Percentiles rank a stretch among this genome's conserved stretches.
Evolutionary conservation across 1,284 basidiomycete genomes (phyloP).

Genomic region (Cystobasidiaceae sp.): DNA sequence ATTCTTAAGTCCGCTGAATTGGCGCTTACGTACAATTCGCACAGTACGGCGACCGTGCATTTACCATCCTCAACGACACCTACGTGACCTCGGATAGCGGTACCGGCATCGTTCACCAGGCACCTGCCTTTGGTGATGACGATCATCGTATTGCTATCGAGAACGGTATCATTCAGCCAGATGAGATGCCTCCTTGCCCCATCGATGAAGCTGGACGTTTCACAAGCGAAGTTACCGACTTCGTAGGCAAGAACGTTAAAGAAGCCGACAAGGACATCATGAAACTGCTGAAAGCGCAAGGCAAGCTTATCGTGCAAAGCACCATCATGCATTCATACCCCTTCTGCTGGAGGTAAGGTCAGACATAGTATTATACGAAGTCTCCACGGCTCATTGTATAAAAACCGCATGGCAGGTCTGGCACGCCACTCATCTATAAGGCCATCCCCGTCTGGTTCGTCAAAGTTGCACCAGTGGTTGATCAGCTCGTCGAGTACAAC

Average conservation of each 20-base stretch:
- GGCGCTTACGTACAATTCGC: neutral
- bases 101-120: constrained; percentile 98
- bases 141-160: constrained; percentile 90
- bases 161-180: constrained; percentile 70
- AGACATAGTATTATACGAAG: neutral
- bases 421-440: constrained; percentile 92
- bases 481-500: constrained; percentile 86
- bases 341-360: constrained; percentile 86
- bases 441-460: constrained; percentile 97
- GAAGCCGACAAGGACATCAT: constrained; percentile 91
- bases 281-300: constrained; percentile 82
- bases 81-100: constrained; percentile 93
- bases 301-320: constrained; percentile 80
- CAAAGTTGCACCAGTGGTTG: constrained; percentile 74
- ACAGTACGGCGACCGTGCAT: constrained; percentile 85
- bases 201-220: constrained; percentile 85
- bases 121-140: constrained; percentile 97
- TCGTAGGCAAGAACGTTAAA: constrained; percentile 87
- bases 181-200: constrained; percentile 94
- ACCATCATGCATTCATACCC: constrained; percentile 89
- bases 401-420: constrained; percentile 71
- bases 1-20: neutral
- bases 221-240: constrained; percentile 84
- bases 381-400: neutral
- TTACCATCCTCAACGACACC: constrained; percentile 80